Evolutionary conservation across 345 rosid genomes (phyloP), one percentile per base, ranked within the genome.

Genomic region (Gossypium rotundifolium): DNA sequence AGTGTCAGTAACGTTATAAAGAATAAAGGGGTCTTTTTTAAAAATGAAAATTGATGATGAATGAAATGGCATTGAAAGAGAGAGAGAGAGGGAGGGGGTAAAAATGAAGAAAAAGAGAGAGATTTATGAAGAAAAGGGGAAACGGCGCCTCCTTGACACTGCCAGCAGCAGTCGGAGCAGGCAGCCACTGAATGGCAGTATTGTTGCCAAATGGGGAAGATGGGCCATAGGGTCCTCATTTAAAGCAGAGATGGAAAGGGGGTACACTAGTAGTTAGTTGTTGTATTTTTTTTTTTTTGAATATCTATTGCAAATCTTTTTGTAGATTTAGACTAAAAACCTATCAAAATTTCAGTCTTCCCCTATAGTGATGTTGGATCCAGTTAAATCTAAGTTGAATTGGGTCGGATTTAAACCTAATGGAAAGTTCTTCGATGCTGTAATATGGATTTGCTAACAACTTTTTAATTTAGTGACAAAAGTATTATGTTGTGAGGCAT

Each of bases 261-360:
- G 64, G 38, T 59, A 25, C 40, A 25, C 64, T 59, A 59, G 64
- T 18, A 2, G 51, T 61, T 48, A 22, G 16, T 48, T 69, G 66
- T 23, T 46, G 29, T n/a, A 25, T 27, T 4, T 13, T 60, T 59
- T n/a, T 11, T 45, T 18, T 55, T 18, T 54, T 13, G 54, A 44
- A 64, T 22, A 77, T 76, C 63, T 51, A 76, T 48, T 61, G 4
- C 70, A 59, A 60, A 76, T 60, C 57, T 70, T 51, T 76, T 71
- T 38, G 62, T 40, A 13, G 70, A 7, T 76, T 70, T 70, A 62
- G 65, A 40, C 53, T 25, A 70, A 18, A 33, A 52, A 23, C 54
- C 74, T 74, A 65, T 14, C 38, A 17, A 17, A 25, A 12, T 59
- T 23, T 12, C 16, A 14, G 1, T n/a, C 16, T 8, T 4, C 23